Conservation (phyloP, 164 flowering plant species). For the Vitis amurensis region DNA sequence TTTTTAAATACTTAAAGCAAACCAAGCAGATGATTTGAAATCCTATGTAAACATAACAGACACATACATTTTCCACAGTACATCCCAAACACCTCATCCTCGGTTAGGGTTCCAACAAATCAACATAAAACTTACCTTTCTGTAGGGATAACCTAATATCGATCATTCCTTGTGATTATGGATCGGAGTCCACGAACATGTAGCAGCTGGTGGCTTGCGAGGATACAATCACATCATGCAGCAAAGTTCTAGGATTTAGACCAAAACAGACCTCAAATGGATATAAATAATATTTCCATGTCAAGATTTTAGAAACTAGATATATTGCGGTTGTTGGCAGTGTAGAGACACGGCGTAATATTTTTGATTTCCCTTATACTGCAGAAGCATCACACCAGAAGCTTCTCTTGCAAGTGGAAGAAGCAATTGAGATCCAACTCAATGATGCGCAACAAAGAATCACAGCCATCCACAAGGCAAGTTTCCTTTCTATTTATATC, state of each 20-base stretch:
- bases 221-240: neutral
- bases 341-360: too few relatives aligned
- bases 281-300: neutral
- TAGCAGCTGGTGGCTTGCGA: neutral
- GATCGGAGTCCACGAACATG: neutral
- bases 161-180: neutral
- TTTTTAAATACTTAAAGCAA: too few relatives aligned
- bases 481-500: slow-evolving; percentile 16
- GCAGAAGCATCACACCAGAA: slow-evolving; percentile 69
- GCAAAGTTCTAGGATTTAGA: neutral
- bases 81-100: too few relatives aligned
- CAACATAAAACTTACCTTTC: too few relatives aligned
- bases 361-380: slow-evolving; percentile 5
- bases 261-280: neutral
- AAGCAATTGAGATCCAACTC: slow-evolving; percentile 45
- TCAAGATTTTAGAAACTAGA: neutral
- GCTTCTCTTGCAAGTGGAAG: slow-evolving; percentile 49
- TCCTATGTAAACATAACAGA: too few relatives aligned
- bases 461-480: slow-evolving; percentile 55
- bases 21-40: too few relatives aligned
- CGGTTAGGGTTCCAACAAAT: too few relatives aligned
- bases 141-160: neutral
- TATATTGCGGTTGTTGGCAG: too few relatives aligned
- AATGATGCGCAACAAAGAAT: slow-evolving; percentile 51
- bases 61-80: too few relatives aligned